Evolutionary conservation across 305 asterid species (phyloP).

Genomic region (Rubia peregrina): DNA sequence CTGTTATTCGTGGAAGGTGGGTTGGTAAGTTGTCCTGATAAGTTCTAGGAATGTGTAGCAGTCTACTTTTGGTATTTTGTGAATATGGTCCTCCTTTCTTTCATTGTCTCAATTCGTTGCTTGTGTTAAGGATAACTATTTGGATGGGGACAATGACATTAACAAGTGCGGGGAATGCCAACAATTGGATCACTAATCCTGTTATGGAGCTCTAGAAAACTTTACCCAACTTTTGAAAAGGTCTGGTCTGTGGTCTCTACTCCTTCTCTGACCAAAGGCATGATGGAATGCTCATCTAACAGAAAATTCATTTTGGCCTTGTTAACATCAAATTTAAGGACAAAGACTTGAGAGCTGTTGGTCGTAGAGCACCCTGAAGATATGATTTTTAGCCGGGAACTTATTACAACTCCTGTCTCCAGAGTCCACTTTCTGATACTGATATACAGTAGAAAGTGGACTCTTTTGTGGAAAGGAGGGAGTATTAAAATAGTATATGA

Average conservation of each 20-base stretch:
- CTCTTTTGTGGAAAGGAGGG: no score
- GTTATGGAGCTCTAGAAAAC: not conserved
- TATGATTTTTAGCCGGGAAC: not conserved
- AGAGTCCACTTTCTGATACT: no score
- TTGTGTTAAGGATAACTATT: not conserved
- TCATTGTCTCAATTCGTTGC: not conserved
- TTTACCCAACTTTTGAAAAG: not conserved
- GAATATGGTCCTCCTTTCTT: slow-evolving; percentile 6
- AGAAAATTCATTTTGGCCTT: not conserved
- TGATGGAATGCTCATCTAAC: no score
- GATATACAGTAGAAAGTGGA: no score
- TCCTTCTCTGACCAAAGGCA: not conserved
- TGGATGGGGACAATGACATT: slow-evolving; percentile 1
- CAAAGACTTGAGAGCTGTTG: not conserved
- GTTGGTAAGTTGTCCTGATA: slow-evolving; percentile 56
- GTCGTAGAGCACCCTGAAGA: not conserved
- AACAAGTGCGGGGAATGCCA: not conserved
- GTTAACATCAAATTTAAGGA: not conserved
- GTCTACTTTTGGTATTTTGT: slow-evolving; percentile 26
- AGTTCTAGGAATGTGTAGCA: slow-evolving; percentile 30
- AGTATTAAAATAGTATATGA: no score
- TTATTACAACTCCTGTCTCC: not conserved
- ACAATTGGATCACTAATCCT: not conserved
- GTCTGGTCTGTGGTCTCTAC: not conserved
- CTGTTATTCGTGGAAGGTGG: slow-evolving; percentile 88